phyloP scores from a whole-genome alignment of 2,329 filamentous ascomycete genomes.

The Claviceps digitariae region DNA sequence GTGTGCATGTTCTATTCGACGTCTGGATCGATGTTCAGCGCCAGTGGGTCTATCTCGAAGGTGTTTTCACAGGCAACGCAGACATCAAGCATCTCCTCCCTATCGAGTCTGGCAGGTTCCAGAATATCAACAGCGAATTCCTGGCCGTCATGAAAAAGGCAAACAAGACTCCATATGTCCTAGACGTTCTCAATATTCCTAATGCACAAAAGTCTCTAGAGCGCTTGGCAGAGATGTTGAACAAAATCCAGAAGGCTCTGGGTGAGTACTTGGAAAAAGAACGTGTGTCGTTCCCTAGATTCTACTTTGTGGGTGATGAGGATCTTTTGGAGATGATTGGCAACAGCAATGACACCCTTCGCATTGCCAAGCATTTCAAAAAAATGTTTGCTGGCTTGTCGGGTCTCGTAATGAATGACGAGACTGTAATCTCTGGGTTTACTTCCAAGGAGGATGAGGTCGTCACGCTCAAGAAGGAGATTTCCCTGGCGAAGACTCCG shows the following conservation, averaged over 20 bases:
- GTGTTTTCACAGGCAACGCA: conserved; percentile 95
- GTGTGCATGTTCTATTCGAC: conserved; percentile 94
- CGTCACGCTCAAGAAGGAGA: conserved; percentile 76
- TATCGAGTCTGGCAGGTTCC: conserved; percentile 90
- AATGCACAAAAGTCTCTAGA: conserved; percentile 94
- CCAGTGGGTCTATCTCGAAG: conserved; percentile 98
- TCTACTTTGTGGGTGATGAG: conserved; percentile 99
- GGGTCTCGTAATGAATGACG: conserved; percentile 76
- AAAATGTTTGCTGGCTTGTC: conserved; percentile 99
- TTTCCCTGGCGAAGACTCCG: conserved; percentile 84
- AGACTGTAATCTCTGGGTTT: conserved; percentile 78
- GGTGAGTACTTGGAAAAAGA: conserved; percentile 98
- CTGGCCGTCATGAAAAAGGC: conserved; percentile 99
- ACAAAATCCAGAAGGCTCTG: conserved; percentile 98
- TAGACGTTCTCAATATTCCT: conserved; percentile 91
- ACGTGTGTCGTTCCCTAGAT: conserved; percentile 90
- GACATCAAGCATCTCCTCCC: conserved; percentile 98
- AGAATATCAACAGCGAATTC: conserved; percentile 99
- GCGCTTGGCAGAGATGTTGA: conserved; percentile 86
- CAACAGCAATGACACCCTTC: conserved; percentile 93
- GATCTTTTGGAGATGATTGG: conserved; percentile 98
- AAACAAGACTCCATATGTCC: conserved; percentile 85
- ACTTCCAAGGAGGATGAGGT: conserved; percentile 91
- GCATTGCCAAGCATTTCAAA: conserved; percentile 96
- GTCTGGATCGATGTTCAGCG: conserved; percentile 99